A percentile compares a stretch with the other conserved stretches of the same genome.
These are phyloP conservation scores for Delonix regia DNA, from an alignment of 306 rosid genomes.

Conservation along the genomic window DNA sequence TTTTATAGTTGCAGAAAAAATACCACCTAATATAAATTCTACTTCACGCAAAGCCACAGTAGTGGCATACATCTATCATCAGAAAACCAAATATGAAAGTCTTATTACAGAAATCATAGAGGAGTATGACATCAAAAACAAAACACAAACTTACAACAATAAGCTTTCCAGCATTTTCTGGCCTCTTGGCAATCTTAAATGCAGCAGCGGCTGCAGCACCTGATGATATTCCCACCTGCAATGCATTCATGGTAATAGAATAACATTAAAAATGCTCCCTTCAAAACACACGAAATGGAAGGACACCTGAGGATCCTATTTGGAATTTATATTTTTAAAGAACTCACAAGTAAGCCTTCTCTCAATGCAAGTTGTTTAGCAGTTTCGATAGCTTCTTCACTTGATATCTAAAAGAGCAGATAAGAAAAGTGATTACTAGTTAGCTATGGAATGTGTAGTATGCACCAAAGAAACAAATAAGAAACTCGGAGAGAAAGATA, in stretches of 20 bases:
- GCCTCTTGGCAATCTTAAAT: conserved; percentile 75
- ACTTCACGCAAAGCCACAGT: background rate
- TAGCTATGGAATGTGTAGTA: background rate
- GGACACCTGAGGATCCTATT: background rate
- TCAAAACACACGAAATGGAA: conserved; percentile 9
- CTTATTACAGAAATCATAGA: background rate
- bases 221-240: conserved; percentile 95
- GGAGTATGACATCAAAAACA: conserved; percentile 4
- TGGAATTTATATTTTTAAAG: conserved; percentile 18
- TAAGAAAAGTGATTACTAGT: conserved; percentile 9
- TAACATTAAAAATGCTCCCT: background rate
- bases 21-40: background rate
- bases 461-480: background rate
- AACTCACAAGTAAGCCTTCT: conserved; percentile 82
- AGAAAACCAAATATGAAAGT: background rate
- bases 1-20: too few relatives aligned
- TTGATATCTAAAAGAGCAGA: conserved; percentile 66
- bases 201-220: conserved; percentile 97
- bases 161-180: conserved; percentile 92
- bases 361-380: conserved; percentile 84
- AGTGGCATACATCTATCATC: background rate
- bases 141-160: conserved; percentile 72
- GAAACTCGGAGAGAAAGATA: background rate
- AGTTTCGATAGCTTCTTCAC: conserved; percentile 88
- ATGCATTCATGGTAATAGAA: conserved; percentile 22